phyloP scores from a whole-genome alignment of 345 rosid genomes.

The Eucalyptus viminalis region DNA sequence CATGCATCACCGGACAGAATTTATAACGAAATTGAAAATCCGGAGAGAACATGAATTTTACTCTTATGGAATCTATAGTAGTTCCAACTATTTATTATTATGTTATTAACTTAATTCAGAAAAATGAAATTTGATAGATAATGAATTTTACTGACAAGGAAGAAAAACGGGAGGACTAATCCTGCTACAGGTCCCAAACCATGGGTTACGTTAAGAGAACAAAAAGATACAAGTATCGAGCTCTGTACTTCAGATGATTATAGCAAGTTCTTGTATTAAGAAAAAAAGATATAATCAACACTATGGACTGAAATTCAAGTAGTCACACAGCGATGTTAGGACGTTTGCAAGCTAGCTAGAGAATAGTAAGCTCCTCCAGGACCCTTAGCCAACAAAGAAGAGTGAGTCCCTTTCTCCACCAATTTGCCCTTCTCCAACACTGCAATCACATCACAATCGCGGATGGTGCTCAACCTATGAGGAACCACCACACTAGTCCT shows the following conservation, averaged over 20 bases:
- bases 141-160: too few species aligned
- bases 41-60: neutral
- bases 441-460: slow-evolving; percentile 6
- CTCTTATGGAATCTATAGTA: neutral
- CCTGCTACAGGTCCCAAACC: neutral
- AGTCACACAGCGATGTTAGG: neutral
- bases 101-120: neutral
- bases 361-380: slow-evolving; percentile 5
- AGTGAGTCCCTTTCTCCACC: slow-evolving; percentile 14
- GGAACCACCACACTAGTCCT: slow-evolving; percentile 18
- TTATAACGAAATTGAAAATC: too few species aligned
- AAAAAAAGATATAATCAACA: neutral
- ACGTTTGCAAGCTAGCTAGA: neutral
- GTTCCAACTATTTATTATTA: neutral
- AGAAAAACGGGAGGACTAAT: too few species aligned
- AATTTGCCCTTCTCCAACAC: slow-evolving; percentile 15
- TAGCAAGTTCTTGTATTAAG: neutral
- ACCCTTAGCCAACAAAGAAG: slow-evolving; percentile 5
- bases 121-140: too few species aligned
- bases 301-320: neutral
- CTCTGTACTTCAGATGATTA: neutral
- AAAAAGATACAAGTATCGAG: too few species aligned
- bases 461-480: slow-evolving; percentile 13
- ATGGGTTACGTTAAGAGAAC: neutral
- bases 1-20: neutral